These are phyloP conservation scores for Xylaria flabelliformis DNA, from an alignment of 495 filamentous ascomycete species.

Conservation along the genomic window DNA sequence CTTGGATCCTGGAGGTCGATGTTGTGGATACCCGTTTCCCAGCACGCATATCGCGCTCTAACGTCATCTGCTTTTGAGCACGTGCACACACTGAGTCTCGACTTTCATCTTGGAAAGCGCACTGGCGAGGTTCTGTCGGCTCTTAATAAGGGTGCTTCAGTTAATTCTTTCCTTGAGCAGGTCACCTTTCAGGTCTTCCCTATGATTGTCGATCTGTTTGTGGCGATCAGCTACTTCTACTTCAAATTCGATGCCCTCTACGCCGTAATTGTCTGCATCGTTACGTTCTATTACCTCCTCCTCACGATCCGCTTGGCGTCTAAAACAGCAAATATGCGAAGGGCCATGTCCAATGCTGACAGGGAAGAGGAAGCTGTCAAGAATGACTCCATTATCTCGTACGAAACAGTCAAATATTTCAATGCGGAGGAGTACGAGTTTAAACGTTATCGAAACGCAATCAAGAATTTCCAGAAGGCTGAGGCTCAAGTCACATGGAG, in stretches of 20 bases:
- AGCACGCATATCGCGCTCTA: constrained; percentile 94
- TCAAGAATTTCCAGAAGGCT: constrained; percentile 80
- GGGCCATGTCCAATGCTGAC: constrained; percentile 92
- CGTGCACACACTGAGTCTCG: constrained; percentile 90
- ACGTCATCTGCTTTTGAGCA: constrained; percentile 96
- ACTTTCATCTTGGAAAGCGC: constrained; percentile 96
- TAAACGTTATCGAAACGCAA: constrained; percentile 66
- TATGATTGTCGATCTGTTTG: constrained; percentile 87
- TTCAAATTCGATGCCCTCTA: constrained; percentile 84
- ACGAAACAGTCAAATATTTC: constrained; percentile 99
- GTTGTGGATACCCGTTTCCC: constrained; percentile 93
- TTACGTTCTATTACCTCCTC: constrained; percentile 96
- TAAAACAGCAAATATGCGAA: constrained; percentile 85
- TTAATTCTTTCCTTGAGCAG: constrained; percentile 96
- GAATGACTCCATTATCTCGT: constrained; percentile 96
- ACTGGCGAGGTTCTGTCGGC: constrained; percentile 96
- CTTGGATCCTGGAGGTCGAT: constrained; percentile 81
- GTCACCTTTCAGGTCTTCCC: constrained; percentile 94
- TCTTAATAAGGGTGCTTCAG: constrained; percentile 91
- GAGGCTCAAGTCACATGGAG: constrained; percentile 90
- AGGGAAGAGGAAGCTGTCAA: constrained; percentile 96
- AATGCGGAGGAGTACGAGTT: constrained; percentile 96
- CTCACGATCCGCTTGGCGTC: constrained; percentile 95
- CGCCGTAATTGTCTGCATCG: constrained; percentile 85
- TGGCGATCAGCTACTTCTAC: constrained; percentile 88